Percentiles rank a stretch among this genome's conserved stretches.
Conservation (phyloP, 176 grass and related monocot genomes). For the Bonia amplexicaulis region DNA sequence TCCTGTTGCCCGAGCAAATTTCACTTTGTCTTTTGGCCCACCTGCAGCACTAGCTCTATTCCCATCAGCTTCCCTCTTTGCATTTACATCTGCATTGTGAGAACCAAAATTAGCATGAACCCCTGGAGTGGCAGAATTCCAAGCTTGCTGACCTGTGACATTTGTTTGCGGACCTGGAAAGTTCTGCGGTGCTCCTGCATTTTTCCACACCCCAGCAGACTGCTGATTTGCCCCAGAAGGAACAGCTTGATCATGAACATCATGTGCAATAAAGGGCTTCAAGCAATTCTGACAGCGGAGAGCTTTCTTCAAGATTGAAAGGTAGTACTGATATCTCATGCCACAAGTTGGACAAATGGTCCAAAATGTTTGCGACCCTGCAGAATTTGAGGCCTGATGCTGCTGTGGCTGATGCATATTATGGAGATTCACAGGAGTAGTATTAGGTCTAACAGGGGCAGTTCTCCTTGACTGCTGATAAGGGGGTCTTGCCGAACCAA, state of each 20-base stretch:
- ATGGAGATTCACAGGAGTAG: conserved; percentile 46
- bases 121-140: conserved; percentile 28
- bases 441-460: conserved; percentile 31
- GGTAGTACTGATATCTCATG: conserved; percentile 87
- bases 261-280: conserved; percentile 76
- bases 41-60: conserved; percentile 20
- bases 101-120: conserved; percentile 25
- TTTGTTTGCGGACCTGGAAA: conserved; percentile 30
- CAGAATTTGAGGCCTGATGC: conserved; percentile 29
- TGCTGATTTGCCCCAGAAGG: conserved; percentile 29
- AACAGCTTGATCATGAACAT: conserved; percentile 47
- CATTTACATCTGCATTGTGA: conserved; percentile 26
- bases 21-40: conserved; percentile 37
- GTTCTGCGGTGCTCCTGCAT: conserved; percentile 34
- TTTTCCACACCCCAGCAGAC: conserved; percentile 38
- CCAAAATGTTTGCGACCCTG: conserved; percentile 60
- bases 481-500: not conserved
- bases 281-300: conserved; percentile 82
- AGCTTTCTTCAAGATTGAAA: conserved; percentile 63
- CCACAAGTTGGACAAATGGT: conserved; percentile 71
- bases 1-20: conserved; percentile 11
- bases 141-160: conserved; percentile 26
- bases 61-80: conserved; percentile 14
- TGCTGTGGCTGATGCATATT: conserved; percentile 34
- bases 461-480: conserved; percentile 32